A percentile compares a stretch with the other conserved stretches of the same genome.
phyloP scores from a whole-genome alignment of 805 yeast genomes.

The Metahyphopichia silvanorum region DNA sequence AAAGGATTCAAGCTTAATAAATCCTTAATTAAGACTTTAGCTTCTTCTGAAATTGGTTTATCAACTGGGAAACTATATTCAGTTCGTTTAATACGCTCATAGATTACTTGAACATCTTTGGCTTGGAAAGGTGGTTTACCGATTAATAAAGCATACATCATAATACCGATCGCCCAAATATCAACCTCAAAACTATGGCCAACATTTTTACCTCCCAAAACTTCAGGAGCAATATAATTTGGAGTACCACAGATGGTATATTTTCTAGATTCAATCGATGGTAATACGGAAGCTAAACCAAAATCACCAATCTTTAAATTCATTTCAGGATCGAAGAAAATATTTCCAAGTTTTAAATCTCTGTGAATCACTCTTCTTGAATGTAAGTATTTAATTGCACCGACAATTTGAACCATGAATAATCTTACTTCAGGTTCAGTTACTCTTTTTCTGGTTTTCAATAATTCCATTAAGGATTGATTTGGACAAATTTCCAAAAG shows the following conservation, averaged over 20 bases:
- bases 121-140: slow-evolving; percentile 99
- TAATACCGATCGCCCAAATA: slow-evolving; percentile 96
- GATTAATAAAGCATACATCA: slow-evolving; percentile 86
- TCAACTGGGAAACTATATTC: slow-evolving; percentile 78
- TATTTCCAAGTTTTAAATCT: slow-evolving; percentile 93
- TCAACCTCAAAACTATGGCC: slow-evolving; percentile 97
- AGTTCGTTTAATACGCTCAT: slow-evolving; percentile 82
- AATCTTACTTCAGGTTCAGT: slow-evolving; percentile 90
- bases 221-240: slow-evolving; percentile 98
- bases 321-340: slow-evolving; percentile 91
- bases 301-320: slow-evolving; percentile 95
- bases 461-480: slow-evolving; percentile 89
- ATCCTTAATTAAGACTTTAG: slow-evolving; percentile 66
- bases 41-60: slow-evolving; percentile 65
- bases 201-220: slow-evolving; percentile 76
- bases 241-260: slow-evolving; percentile 98
- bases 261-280: slow-evolving; percentile 64
- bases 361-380: slow-evolving; percentile 90
- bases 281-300: slow-evolving; percentile 95
- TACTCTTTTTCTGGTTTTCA: slow-evolving; percentile 78
- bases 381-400: slow-evolving; percentile 92
- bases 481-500: slow-evolving; percentile 92
- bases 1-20: slow-evolving; percentile 75
- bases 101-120: slow-evolving; percentile 87
- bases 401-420: slow-evolving; percentile 88